These are phyloP conservation scores for Solanum hybrid DNA, from an alignment of 305 asterid species.

Conservation along the genomic window DNA sequence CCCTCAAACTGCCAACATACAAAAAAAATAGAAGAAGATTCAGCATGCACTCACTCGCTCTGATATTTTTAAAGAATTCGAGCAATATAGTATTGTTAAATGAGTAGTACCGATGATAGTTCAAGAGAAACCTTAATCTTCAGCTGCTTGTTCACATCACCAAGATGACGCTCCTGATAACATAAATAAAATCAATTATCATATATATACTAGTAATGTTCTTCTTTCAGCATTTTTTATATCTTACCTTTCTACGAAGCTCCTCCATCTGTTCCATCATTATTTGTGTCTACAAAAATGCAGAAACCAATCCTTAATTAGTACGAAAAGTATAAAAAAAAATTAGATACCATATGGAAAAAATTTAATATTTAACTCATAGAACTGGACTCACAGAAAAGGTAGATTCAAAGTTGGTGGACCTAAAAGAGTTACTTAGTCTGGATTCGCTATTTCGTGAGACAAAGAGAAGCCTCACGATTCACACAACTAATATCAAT, in stretches of 20 bases:
- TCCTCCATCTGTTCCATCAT: conserved; percentile 85
- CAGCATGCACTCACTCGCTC: not conserved
- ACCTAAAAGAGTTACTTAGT: not conserved
- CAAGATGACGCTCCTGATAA: conserved; percentile 71
- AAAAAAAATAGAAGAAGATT: not conserved
- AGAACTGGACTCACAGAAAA: not conserved
- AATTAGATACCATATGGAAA: not conserved
- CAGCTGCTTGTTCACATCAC: conserved; percentile 82
- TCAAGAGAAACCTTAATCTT: conserved; percentile 68
- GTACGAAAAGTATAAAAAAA: not conserved
- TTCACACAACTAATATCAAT: not conserved
- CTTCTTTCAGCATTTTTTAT: not conserved
- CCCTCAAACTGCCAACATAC: conserved; percentile 45
- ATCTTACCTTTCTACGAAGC: conserved; percentile 67
- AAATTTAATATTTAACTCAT: not conserved
- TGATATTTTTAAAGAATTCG: not conserved
- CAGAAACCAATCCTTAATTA: not conserved
- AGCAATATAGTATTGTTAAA: not conserved
- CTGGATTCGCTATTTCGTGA: not conserved
- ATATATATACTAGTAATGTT: too few relatives aligned
- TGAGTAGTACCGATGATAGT: conserved; percentile 44
- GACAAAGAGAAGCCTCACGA: not conserved
- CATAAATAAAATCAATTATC: not conserved
- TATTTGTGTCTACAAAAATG: conserved; percentile 48
- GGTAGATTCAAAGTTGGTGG: not conserved